A percentile compares a stretch with the other conserved stretches of the same genome.
phyloP scores from a whole-genome alignment of 352 stramenopile species.

The Phytophthora rubi region DNA sequence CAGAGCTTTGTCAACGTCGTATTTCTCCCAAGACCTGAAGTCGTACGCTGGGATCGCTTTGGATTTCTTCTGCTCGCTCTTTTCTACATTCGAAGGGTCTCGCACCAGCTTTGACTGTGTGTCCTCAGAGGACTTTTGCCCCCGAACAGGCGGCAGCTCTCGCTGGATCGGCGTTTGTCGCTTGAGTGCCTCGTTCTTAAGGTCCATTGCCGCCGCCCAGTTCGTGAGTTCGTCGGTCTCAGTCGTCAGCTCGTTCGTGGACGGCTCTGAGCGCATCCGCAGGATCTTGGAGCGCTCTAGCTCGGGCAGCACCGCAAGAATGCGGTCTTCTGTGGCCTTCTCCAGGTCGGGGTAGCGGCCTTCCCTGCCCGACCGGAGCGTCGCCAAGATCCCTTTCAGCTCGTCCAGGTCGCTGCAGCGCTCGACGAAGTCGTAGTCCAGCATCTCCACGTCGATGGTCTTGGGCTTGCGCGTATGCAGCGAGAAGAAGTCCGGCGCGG shows the following conservation, averaged over 20 bases:
- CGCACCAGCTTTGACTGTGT: constrained; percentile 9
- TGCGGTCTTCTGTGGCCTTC: constrained; percentile 71
- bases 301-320: constrained; percentile 80
- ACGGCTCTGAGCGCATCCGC: constrained; percentile 65
- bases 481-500: constrained; percentile 75
- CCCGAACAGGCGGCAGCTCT: constrained; percentile 63
- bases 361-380: constrained; percentile 90
- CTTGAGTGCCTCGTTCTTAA: constrained; percentile 58
- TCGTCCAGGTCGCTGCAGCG: constrained; percentile 83
- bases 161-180: constrained; percentile 33
- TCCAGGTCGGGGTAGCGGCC: constrained; percentile 91
- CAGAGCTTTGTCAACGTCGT: constrained; percentile 86
- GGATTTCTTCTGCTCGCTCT: constrained; percentile 27
- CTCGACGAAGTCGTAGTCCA: constrained; percentile 93
- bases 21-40: constrained; percentile 93
- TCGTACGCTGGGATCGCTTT: constrained; percentile 87
- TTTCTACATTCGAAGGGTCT: constrained; percentile 2
- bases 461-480: constrained; percentile 77
- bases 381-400: constrained; percentile 86
- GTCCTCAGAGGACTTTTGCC: constrained; percentile 28
- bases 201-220: constrained; percentile 71
- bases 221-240: constrained; percentile 68
- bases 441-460: constrained; percentile 83
- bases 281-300: constrained; percentile 81
- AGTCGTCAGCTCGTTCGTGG: constrained; percentile 53